A percentile compares a stretch with the other conserved stretches of the same genome.
Evolutionary conservation across 83 land plant species (phyloP).

Genomic region (Picea abies): DNA sequence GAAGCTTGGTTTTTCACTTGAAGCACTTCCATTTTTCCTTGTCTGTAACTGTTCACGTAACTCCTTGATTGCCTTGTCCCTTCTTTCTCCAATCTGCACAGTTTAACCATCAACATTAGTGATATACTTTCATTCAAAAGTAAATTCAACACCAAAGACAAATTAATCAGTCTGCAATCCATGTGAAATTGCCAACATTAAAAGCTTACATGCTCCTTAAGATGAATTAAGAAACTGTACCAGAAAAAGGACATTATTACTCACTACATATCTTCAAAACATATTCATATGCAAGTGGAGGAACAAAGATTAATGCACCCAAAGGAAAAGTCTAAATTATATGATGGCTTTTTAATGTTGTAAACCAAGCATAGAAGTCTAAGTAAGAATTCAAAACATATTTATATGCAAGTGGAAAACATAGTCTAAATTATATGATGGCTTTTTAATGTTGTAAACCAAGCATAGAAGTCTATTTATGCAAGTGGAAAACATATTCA

Average conservation of each 20-base stretch:
- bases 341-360: too few species aligned
- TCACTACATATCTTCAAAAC: not conserved
- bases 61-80: slow-evolving; percentile 72
- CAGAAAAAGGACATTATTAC: not conserved
- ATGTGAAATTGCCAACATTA: not conserved
- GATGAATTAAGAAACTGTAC: not conserved
- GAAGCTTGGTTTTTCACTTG: slow-evolving; percentile 42
- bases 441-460: too few species aligned
- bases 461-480: too few species aligned
- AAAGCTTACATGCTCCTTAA: not conserved
- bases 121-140: not conserved
- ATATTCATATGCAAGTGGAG: not conserved
- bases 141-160: not conserved
- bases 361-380: too few species aligned
- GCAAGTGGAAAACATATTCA: not conserved
- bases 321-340: too few species aligned
- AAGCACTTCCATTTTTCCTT: slow-evolving; percentile 11
- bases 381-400: not conserved
- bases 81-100: slow-evolving; percentile 69
- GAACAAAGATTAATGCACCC: too few species aligned
- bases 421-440: too few species aligned
- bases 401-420: too few species aligned
- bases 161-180: not conserved
- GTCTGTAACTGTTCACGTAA: slow-evolving; percentile 54
- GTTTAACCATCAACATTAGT: not conserved